These are phyloP conservation scores for Craterostigma plantagineum DNA, from an alignment of 257 asterid species.

Conservation along the genomic window DNA sequence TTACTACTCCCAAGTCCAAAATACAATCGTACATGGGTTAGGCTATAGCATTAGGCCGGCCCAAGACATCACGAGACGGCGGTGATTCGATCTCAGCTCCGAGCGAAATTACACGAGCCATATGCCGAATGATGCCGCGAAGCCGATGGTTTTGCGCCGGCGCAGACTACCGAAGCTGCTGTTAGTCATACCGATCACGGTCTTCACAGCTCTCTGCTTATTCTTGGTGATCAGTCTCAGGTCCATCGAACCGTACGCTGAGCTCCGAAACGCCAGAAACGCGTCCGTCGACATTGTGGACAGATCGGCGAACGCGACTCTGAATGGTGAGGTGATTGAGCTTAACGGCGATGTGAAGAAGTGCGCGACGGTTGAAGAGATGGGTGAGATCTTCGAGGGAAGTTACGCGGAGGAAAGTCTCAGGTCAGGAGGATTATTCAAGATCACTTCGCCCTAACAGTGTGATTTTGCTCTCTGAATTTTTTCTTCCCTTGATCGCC, in stretches of 20 bases:
- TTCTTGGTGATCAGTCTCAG: constrained; percentile 28
- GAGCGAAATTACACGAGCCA: too few relatives aligned
- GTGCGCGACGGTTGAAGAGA: constrained; percentile 90
- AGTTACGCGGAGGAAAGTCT: constrained; percentile 49
- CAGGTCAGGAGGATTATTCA: constrained; percentile 37
- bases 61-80: too few relatives aligned
- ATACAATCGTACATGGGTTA: too few relatives aligned
- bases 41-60: too few relatives aligned
- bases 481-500: neutral
- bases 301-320: constrained; percentile 9
- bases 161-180: constrained; percentile 19
- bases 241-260: constrained; percentile 38
- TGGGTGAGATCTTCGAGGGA: constrained; percentile 57
- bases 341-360: constrained; percentile 13
- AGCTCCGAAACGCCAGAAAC: constrained; percentile 14
- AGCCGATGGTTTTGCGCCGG: constrained; percentile 29
- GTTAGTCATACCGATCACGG: constrained; percentile 24
- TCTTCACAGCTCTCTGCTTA: constrained; percentile 33
- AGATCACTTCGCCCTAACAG: constrained; percentile 55
- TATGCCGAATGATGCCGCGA: constrained; percentile 13
- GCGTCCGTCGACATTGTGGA: constrained; percentile 3
- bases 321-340: constrained; percentile 5
- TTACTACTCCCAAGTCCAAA: too few relatives aligned
- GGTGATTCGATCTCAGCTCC: too few relatives aligned
- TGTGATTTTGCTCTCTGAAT: constrained; percentile 8